phyloP scores from a whole-genome alignment of 257 asterid species.

The Catharanthus roseus region DNA sequence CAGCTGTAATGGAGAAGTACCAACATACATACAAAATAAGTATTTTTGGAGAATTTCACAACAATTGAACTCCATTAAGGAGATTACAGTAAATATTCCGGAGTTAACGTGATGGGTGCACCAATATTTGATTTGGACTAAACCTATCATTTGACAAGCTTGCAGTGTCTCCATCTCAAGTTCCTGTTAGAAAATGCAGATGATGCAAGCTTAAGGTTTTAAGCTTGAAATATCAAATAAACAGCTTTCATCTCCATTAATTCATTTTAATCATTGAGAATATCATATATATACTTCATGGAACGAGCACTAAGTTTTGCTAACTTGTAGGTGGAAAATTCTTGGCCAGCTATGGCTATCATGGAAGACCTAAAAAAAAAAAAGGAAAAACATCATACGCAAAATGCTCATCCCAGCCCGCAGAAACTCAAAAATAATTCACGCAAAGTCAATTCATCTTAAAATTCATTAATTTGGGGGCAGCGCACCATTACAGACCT shows the following conservation, averaged over 20 bases:
- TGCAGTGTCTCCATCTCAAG: not conserved
- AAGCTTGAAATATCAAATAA: slow-evolving; percentile 2
- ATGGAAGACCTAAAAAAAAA: no score
- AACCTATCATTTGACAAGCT: not conserved
- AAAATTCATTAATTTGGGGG: not conserved
- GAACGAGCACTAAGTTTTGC: no score
- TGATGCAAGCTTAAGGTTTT: not conserved
- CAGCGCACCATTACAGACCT: not conserved
- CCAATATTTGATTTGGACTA: not conserved
- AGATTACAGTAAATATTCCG: not conserved
- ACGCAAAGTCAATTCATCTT: not conserved
- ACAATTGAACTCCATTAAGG: not conserved
- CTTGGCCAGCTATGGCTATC: no score
- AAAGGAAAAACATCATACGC: not conserved
- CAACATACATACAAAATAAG: not conserved
- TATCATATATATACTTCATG: no score
- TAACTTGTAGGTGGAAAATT: no score
- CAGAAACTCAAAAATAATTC: not conserved
- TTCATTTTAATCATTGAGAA: no score
- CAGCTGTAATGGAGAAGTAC: not conserved
- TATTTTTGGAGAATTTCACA: not conserved
- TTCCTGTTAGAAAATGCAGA: not conserved
- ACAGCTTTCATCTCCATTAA: not conserved
- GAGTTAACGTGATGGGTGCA: not conserved
- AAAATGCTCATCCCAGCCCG: not conserved